Base-by-base conservation (phyloP, 139 green algal species). In the Coccomyxa sp. region DNA sequence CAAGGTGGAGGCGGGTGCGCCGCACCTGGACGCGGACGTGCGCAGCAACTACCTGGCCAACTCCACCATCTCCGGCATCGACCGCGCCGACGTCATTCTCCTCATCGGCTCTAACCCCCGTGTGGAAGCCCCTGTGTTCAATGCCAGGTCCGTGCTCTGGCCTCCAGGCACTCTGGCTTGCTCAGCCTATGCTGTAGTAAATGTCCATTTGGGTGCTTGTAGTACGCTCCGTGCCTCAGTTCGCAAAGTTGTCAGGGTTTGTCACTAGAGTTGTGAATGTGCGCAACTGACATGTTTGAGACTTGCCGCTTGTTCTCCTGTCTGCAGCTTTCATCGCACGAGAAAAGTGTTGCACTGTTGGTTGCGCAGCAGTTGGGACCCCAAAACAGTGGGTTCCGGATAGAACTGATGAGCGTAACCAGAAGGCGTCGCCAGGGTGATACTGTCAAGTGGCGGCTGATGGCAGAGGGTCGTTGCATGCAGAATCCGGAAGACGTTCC, bases 71-170 rank as follows among this genome's bases (percentile, higher is more conserved):
- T 85, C 89, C 13, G 95, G 95, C 77, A 28, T 99, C 3, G 96
- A 99, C 51, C 82, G 92, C n/a, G 93, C 97, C 1, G 96, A 99
- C 86, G 85, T 92, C 68, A 90, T 98, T 27, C 88, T 99, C 83
- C 88, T 99, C 30, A 90, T 99, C 9, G 97, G 97, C 59, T 95
- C 90, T 82, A 98, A 99, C 90, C 95, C 94, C 18, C 91, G 97
- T n/a, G 67, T 89, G 38, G 97, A 99, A 90, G 92, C 91, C 21
- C 96, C 97, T 1, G 96, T 99, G 59, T 95, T 98, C 85, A 99
- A 99, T 88, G 93, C 94, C 76, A 85, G 84, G 84, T 85, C 31
- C 10, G 28, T 30, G 15, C 21, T 80, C 76, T 17, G 38, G 38
- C 38, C 38, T 51, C 38, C 38, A 51, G 38, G 3, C 38, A 51